Percentiles rank a stretch among this genome's conserved stretches.
phyloP scores from a whole-genome alignment of 2,329 filamentous ascomycete genomes.

The Rhytidhysteron rufulum region DNA sequence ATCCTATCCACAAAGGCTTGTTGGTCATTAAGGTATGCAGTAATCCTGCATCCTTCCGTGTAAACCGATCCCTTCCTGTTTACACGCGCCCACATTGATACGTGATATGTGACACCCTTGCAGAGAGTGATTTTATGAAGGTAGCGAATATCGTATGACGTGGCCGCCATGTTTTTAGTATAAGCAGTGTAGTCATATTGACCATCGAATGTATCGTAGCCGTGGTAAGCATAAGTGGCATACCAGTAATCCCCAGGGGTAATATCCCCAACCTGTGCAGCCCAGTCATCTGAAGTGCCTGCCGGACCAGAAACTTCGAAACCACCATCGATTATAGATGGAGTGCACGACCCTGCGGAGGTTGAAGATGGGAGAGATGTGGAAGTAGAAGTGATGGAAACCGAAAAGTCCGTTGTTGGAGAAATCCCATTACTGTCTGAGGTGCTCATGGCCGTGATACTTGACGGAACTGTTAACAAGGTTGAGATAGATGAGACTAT shows the following conservation, averaged over 20 bases:
- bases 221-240: background rate
- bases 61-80: background rate
- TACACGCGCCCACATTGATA: background rate
- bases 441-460: background rate
- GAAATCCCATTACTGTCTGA: background rate
- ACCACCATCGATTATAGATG: background rate
- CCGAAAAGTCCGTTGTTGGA: background rate
- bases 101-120: background rate
- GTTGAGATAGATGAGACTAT: too few relatives aligned
- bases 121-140: background rate
- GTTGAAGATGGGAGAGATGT: background rate
- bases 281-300: background rate
- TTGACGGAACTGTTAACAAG: too few relatives aligned
- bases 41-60: background rate
- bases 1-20: background rate
- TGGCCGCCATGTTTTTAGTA: background rate
- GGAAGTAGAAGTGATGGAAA: background rate
- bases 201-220: background rate
- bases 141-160: background rate
- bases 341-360: background rate
- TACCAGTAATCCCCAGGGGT: background rate
- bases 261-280: background rate
- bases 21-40: background rate
- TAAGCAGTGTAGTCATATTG: background rate
- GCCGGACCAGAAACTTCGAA: background rate